These are phyloP conservation scores for Komagataella kurtzmanii DNA, from an alignment of 805 yeast genomes.

Conservation along the genomic window DNA sequence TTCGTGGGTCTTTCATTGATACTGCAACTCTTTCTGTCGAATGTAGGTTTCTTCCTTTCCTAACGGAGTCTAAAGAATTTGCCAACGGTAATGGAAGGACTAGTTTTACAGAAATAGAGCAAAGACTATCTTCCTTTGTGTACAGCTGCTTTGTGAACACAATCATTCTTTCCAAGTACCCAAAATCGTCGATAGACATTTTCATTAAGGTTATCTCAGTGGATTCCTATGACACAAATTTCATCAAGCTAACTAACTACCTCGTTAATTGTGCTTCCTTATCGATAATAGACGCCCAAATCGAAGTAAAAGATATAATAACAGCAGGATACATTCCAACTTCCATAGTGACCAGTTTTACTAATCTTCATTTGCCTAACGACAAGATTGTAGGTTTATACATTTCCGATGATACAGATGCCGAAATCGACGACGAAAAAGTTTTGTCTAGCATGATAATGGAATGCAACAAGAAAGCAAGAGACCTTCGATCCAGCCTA, in stretches of 20 bases:
- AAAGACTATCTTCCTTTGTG: slow-evolving; percentile 29
- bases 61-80: slow-evolving; percentile 23
- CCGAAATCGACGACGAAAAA: not conserved
- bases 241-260: slow-evolving; percentile 21
- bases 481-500: not conserved
- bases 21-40: slow-evolving; percentile 55
- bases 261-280: slow-evolving; percentile 51
- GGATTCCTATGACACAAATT: slow-evolving; percentile 17
- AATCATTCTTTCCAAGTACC: slow-evolving; percentile 58
- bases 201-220: slow-evolving; percentile 54
- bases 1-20: slow-evolving; percentile 53
- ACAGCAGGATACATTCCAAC: slow-evolving; percentile 31
- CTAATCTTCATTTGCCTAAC: slow-evolving; percentile 2
- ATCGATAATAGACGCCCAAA: slow-evolving; percentile 76
- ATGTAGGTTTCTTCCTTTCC: slow-evolving; percentile 37
- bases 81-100: slow-evolving; percentile 14
- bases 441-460: slow-evolving; percentile 10
- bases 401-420: not conserved
- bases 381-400: slow-evolving; percentile 8
- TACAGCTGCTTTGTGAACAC: slow-evolving; percentile 24
- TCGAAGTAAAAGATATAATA: slow-evolving; percentile 68
- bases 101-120: slow-evolving; percentile 24
- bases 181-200: slow-evolving; percentile 80
- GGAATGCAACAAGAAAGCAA: slow-evolving; percentile 9
- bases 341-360: slow-evolving; percentile 1